Percentiles rank a stretch among this genome's conserved stretches.
phyloP scores from a whole-genome alignment of 176 grass and related monocot genomes.

The Rhipidocladum racemiflorum region DNA sequence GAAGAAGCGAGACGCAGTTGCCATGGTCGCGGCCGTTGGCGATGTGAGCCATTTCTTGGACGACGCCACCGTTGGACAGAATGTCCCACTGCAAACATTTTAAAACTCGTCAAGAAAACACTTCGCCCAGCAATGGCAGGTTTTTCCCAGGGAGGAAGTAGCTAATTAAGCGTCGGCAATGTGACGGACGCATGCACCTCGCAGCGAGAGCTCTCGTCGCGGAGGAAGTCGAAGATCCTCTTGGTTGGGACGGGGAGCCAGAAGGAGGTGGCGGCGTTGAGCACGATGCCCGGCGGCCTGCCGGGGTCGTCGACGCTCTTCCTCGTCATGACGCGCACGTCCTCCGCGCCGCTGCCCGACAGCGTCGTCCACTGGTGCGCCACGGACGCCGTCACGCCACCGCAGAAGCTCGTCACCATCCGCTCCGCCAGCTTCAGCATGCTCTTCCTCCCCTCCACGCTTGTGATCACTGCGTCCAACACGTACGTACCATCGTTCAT shows the following conservation, averaged over 20 bases:
- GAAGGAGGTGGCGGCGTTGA: conserved; percentile 92
- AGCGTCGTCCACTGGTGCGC: conserved; percentile 90
- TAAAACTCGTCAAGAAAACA: neutral
- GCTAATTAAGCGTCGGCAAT: neutral
- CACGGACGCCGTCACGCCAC: conserved; percentile 76
- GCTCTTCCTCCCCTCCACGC: conserved; percentile 82
- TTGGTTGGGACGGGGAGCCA: conserved; percentile 74
- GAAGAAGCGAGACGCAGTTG: conserved; percentile 85
- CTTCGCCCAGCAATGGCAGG: neutral
- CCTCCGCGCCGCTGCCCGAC: conserved; percentile 80
- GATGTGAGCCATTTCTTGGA: conserved; percentile 98
- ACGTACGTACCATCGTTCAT: neutral
- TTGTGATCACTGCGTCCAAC: conserved; percentile 64
- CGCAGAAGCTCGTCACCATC: conserved; percentile 93
- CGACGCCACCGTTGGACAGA: conserved; percentile 79
- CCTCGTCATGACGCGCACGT: conserved; percentile 88
- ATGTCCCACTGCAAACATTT: conserved; percentile 70
- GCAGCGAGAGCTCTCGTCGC: conserved; percentile 76
- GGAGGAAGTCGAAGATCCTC: conserved; percentile 82
- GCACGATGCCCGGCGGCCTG: conserved; percentile 80
- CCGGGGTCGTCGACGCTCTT: conserved; percentile 88
- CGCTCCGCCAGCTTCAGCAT: conserved; percentile 95
- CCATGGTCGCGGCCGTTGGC: conserved; percentile 91
- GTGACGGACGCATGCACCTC: conserved; percentile 51
- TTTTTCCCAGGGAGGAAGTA: neutral